These are phyloP conservation scores for Euphrasia arctica DNA, from an alignment of 305 asterid species.

Conservation along the genomic window DNA sequence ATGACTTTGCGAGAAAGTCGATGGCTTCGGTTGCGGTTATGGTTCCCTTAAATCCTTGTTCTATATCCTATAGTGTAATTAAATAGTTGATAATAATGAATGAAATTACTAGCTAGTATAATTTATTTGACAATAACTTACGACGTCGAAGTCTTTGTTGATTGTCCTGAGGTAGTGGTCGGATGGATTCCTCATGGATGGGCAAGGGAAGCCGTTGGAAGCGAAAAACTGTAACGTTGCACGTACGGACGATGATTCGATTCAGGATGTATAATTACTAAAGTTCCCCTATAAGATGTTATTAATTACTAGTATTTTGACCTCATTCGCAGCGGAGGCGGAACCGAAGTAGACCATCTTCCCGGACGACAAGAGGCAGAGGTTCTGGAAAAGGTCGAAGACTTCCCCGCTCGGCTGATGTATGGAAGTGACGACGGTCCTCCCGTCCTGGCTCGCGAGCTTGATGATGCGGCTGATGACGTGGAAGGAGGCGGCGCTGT, in stretches of 20 bases:
- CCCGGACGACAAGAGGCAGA: conserved; percentile 64
- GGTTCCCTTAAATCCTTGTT: conserved; percentile 38
- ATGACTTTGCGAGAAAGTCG: conserved; percentile 39
- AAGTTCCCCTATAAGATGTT: no score
- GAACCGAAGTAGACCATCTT: conserved; percentile 60
- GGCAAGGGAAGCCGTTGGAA: conserved; percentile 55
- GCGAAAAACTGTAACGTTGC: conserved; percentile 40
- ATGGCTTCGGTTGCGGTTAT: conserved; percentile 37
- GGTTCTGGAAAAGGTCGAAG: conserved; percentile 51
- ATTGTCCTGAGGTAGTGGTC: conserved; percentile 59
- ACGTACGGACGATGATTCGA: neutral
- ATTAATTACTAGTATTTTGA: conserved; percentile 5
- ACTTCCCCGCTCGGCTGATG: conserved; percentile 74
- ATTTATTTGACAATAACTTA: conserved; percentile 23
- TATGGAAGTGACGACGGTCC: conserved; percentile 47
- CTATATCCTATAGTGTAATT: conserved; percentile 39
- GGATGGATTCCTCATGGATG: conserved; percentile 52
- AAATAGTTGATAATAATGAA: no score
- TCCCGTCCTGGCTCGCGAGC: conserved; percentile 33
- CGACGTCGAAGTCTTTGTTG: conserved; percentile 57
- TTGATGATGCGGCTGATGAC: conserved; percentile 52
- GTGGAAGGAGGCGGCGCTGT: conserved; percentile 69
- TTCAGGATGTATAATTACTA: no score
- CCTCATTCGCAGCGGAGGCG: conserved; percentile 46
- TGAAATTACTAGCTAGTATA: neutral